Evolutionary conservation across 768 basidiomycete species (phyloP).

Genomic region (Trametes punicea): DNA sequence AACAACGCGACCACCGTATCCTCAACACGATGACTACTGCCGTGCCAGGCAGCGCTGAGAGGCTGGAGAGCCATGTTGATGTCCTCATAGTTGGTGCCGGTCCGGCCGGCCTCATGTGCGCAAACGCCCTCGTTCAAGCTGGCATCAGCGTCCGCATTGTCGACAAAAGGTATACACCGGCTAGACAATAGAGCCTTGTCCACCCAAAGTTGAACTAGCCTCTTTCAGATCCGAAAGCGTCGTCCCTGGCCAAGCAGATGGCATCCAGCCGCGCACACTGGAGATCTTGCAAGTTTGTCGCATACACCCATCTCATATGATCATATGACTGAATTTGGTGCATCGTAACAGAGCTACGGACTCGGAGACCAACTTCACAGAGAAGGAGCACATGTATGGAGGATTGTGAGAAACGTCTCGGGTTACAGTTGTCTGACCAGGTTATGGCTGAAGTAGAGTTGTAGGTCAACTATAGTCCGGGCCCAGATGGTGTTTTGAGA

Average conservation of each 20-base stretch:
- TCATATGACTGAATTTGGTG: background rate
- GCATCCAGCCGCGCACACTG: slow-evolving; percentile 52
- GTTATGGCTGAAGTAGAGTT: slow-evolving; percentile 58
- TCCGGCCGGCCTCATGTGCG: slow-evolving; percentile 63
- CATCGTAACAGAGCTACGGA: slow-evolving; percentile 65
- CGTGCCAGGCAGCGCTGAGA: too few relatives aligned
- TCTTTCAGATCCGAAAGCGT: slow-evolving; percentile 35
- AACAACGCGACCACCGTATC: background rate
- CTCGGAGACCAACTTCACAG: slow-evolving; percentile 60
- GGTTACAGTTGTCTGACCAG: too few relatives aligned
- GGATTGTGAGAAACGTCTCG: slow-evolving; percentile 14
- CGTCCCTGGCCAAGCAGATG: slow-evolving; percentile 51
- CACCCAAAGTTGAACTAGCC: background rate
- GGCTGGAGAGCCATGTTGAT: slow-evolving; percentile 47
- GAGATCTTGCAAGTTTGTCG: slow-evolving; percentile 46
- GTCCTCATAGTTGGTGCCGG: slow-evolving; percentile 62
- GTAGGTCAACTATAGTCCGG: slow-evolving; percentile 39
- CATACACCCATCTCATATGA: background rate
- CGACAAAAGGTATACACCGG: slow-evolving; percentile 48
- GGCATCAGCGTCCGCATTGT: slow-evolving; percentile 59
- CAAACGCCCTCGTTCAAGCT: slow-evolving; percentile 53
- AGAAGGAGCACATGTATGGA: slow-evolving; percentile 67
- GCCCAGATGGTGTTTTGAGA: background rate
- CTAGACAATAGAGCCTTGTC: background rate
- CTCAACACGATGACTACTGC: background rate